Evolutionary conservation across 2,329 filamentous ascomycete species (phyloP).

Genomic region (Alternaria metachromatica): DNA sequence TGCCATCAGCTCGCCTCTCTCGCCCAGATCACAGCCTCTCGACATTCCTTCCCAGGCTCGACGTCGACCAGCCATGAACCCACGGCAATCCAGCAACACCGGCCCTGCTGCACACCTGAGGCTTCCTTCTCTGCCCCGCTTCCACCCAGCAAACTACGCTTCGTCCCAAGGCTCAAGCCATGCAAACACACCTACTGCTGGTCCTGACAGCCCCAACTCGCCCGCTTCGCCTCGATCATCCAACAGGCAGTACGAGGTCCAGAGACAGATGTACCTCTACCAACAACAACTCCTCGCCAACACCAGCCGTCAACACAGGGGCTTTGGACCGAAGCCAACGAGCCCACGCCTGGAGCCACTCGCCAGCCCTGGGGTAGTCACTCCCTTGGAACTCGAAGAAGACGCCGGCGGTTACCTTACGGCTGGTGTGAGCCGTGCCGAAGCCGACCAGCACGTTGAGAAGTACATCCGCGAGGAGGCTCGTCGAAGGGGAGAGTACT

Average conservation of each 20-base stretch:
- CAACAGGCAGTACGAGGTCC: slow-evolving; percentile 56
- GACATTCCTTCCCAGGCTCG: slow-evolving; percentile 44
- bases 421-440: slow-evolving; percentile 50
- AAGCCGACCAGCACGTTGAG: slow-evolving; percentile 53
- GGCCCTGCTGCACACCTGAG: slow-evolving; percentile 49
- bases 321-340: slow-evolving; percentile 46
- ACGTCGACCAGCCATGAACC: slow-evolving; percentile 41
- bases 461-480: slow-evolving; percentile 56
- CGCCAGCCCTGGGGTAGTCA: slow-evolving; percentile 60
- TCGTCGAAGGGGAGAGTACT: slow-evolving; percentile 44
- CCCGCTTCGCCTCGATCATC: slow-evolving; percentile 52
- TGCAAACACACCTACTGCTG: slow-evolving; percentile 46
- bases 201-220: slow-evolving; percentile 50
- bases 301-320: slow-evolving; percentile 33
- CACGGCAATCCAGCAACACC: slow-evolving; percentile 44
- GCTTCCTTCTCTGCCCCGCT: slow-evolving; percentile 58
- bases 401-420: slow-evolving; percentile 54
- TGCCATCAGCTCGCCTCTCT: slow-evolving; percentile 42
- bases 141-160: slow-evolving; percentile 61
- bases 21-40: slow-evolving; percentile 45
- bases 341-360: slow-evolving; percentile 58
- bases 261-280: slow-evolving; percentile 57
- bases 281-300: slow-evolving; percentile 54
- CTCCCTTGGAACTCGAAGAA: slow-evolving; percentile 58
- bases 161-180: slow-evolving; percentile 48